Conservation (phyloP, 768 basidiomycete genomes). For the Amanita rimosa region DNA sequence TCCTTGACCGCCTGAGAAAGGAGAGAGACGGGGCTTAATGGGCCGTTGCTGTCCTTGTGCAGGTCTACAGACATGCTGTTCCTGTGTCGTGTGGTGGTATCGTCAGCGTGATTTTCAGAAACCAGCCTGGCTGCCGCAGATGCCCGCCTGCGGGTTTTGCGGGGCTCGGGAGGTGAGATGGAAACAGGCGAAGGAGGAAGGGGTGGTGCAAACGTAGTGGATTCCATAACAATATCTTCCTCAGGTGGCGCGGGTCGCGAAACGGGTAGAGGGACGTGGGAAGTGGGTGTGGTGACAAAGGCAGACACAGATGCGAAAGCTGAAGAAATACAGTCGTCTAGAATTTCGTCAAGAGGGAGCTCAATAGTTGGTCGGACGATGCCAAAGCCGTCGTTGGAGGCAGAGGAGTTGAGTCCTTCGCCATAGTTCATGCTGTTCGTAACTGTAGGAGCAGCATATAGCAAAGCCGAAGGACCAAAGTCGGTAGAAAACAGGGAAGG, state of each 20-base stretch:
- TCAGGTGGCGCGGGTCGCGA: not conserved
- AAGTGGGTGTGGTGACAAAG: constrained; percentile 11
- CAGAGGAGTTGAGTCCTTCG: constrained; percentile 48
- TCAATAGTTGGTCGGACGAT: constrained; percentile 76
- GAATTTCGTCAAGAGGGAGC: constrained; percentile 75
- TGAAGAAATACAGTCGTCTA: constrained; percentile 23
- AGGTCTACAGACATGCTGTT: not conserved
- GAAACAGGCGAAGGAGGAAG: not conserved
- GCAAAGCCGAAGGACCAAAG: constrained; percentile 69
- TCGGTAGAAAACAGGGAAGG: constrained; percentile 63
- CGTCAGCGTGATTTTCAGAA: constrained; percentile 22
- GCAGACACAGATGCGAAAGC: constrained; percentile 10
- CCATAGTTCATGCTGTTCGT: constrained; percentile 67
- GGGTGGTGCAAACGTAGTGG: not conserved
- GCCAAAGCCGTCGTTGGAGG: constrained; percentile 40
- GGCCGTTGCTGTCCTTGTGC: constrained; percentile 6
- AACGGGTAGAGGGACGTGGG: not conserved
- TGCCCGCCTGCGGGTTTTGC: constrained; percentile 5
- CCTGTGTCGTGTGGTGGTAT: constrained; percentile 13
- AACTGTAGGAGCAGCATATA: constrained; percentile 57
- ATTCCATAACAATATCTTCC: constrained; percentile 12
- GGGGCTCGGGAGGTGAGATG: not conserved
- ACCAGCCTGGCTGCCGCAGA: constrained; percentile 11
- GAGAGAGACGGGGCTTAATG: constrained; percentile 16
- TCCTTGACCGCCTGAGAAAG: constrained; percentile 31